These are phyloP conservation scores for Phanerochaete carnosa DNA, from an alignment of 768 basidiomycete genomes.

Conservation along the genomic window DNA sequence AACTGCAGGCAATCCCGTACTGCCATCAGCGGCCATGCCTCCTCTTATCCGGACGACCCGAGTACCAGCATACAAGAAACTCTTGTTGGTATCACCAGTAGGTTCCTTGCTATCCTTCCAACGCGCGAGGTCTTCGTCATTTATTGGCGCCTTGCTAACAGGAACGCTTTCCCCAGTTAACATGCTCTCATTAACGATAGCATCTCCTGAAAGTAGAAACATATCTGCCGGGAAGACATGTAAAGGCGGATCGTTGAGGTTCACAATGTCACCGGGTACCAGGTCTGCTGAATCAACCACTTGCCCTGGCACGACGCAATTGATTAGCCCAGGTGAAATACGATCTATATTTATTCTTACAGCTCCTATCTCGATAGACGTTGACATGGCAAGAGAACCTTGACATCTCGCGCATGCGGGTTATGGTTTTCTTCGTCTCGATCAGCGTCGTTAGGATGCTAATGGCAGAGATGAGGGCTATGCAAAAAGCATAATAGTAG, in stretches of 20 bases:
- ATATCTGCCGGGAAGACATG: slow-evolving; percentile 84
- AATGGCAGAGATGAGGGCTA: slow-evolving; percentile 82
- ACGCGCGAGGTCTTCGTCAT: slow-evolving; percentile 67
- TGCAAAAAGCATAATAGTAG: slow-evolving; percentile 96
- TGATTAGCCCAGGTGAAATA: not conserved
- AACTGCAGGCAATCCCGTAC: slow-evolving; percentile 58
- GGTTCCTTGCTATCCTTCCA: slow-evolving; percentile 69
- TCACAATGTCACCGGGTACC: slow-evolving; percentile 90
- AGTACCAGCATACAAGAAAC: slow-evolving; percentile 89
- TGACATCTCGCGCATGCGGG: slow-evolving; percentile 95
- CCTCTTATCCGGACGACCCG: slow-evolving; percentile 84
- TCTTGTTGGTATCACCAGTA: slow-evolving; percentile 62
- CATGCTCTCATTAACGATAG: slow-evolving; percentile 99
- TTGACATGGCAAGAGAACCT: slow-evolving; percentile 77
- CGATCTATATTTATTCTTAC: slow-evolving; percentile 40
- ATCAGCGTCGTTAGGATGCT: slow-evolving; percentile 85
- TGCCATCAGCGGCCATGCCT: slow-evolving; percentile 48
- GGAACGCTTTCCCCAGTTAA: slow-evolving; percentile 98
- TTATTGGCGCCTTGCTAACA: slow-evolving; percentile 85
- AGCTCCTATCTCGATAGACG: slow-evolving; percentile 65
- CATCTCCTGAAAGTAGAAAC: slow-evolving; percentile 91
- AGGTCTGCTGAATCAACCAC: slow-evolving; percentile 72
- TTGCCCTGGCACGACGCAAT: slow-evolving; percentile 45
- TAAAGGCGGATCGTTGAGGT: slow-evolving; percentile 76
- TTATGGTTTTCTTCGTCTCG: slow-evolving; percentile 93